Evolutionary conservation across 2,329 filamentous ascomycete species (phyloP).

Genomic region (Microthyrium microscopicum): DNA sequence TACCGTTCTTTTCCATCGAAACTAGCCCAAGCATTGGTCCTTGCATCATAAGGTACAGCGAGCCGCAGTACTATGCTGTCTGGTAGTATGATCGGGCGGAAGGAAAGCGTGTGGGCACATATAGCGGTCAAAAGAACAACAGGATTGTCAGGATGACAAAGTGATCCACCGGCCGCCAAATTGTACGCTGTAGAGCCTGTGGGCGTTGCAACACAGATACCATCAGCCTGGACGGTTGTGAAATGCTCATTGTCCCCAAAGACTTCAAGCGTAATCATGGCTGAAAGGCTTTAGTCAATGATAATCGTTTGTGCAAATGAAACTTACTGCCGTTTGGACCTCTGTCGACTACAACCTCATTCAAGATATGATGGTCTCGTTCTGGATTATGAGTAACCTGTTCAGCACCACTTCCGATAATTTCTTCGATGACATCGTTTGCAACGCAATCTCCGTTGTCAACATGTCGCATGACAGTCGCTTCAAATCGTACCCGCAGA

Average conservation of each 20-base stretch:
- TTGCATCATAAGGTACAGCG: conserved; percentile 85
- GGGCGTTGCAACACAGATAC: conserved; percentile 83
- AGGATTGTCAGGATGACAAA: conserved; percentile 91
- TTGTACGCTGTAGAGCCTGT: conserved; percentile 95
- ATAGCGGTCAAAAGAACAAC: conserved; percentile 91
- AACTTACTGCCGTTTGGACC: conserved; percentile 77
- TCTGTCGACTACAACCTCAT: conserved; percentile 90
- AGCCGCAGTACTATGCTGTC: conserved; percentile 89
- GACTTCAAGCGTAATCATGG: conserved; percentile 81
- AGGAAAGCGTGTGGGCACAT: conserved; percentile 85
- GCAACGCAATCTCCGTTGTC: conserved; percentile 16
- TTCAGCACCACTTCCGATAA: conserved; percentile 72
- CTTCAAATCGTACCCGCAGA: conserved; percentile 76
- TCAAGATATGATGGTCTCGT: conserved; percentile 75
- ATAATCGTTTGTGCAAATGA: not conserved
- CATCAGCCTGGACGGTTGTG: conserved; percentile 83
- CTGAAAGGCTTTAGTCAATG: conserved; percentile 24
- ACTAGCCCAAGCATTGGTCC: conserved; percentile 87
- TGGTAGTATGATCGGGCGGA: conserved; percentile 88
- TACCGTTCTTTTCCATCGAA: conserved; percentile 82
- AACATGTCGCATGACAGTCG: conserved; percentile 74
- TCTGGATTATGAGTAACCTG: conserved; percentile 74
- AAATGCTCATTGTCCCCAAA: conserved; percentile 94
- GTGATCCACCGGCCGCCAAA: conserved; percentile 81
- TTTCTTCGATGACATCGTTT: conserved; percentile 70